phyloP scores from a whole-genome alignment of 805 yeast genomes.

The Saturnispora zaruensis region DNA sequence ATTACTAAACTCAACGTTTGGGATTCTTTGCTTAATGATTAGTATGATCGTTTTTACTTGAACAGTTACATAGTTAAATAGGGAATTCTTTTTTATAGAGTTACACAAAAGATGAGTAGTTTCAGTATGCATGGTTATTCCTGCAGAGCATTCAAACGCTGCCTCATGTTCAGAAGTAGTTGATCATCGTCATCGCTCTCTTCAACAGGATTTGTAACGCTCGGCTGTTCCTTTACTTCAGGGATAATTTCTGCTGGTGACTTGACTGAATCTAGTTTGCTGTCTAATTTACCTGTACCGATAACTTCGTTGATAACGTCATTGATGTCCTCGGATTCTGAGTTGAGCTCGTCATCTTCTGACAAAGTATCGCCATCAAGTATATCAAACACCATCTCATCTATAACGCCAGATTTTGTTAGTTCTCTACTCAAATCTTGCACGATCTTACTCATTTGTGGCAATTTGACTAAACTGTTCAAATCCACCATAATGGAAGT shows the following conservation, averaged over 20 bases:
- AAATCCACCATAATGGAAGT: slow-evolving; percentile 85
- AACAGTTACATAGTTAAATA: background rate
- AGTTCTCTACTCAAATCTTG: slow-evolving; percentile 80
- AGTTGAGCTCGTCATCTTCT: slow-evolving; percentile 57
- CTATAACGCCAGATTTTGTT: slow-evolving; percentile 77
- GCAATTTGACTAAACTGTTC: slow-evolving; percentile 65
- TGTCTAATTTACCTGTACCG: slow-evolving; percentile 1
- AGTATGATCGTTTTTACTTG: slow-evolving; percentile 1
- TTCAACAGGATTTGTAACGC: slow-evolving; percentile 16
- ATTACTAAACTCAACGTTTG: slow-evolving; percentile 3
- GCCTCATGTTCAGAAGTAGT: slow-evolving; percentile 78
- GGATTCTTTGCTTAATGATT: slow-evolving; percentile 3
- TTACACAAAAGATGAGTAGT: background rate
- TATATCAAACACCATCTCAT: slow-evolving; percentile 92
- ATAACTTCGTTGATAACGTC: slow-evolving; percentile 1
- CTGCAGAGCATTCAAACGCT: slow-evolving; percentile 78
- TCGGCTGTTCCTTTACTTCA: slow-evolving; percentile 15
- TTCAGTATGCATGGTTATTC: slow-evolving; percentile 25
- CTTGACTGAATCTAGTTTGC: background rate
- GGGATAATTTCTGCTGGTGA: slow-evolving; percentile 14
- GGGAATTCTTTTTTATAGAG: background rate
- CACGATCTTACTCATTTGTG: slow-evolving; percentile 75
- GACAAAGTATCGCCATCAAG: slow-evolving; percentile 48
- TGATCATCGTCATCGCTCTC: slow-evolving; percentile 60
- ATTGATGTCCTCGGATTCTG: slow-evolving; percentile 39